These are phyloP conservation scores for Russula foetens DNA, from an alignment of 768 basidiomycete genomes.

Conservation along the genomic window DNA sequence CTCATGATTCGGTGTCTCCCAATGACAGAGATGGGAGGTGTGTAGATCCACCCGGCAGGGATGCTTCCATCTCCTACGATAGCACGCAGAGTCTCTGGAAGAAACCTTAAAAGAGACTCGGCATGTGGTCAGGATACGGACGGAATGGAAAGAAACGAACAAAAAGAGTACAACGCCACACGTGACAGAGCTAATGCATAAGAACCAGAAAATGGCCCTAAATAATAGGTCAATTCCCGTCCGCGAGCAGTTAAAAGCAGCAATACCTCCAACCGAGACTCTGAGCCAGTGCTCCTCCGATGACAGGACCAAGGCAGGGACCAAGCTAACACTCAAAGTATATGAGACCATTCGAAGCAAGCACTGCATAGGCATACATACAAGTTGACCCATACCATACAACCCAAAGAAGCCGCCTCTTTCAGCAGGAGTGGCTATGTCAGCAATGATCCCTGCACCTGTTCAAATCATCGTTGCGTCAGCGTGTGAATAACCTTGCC, in stretches of 20 bases:
- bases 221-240: not conserved
- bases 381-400: constrained; percentile 59
- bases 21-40: constrained; percentile 28
- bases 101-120: constrained; percentile 25
- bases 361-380: constrained; percentile 27
- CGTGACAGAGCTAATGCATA: constrained; percentile 29
- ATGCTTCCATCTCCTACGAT: constrained; percentile 38
- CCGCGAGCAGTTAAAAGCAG: not conserved
- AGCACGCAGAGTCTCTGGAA: constrained; percentile 42
- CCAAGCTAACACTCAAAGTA: constrained; percentile 22
- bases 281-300: constrained; percentile 39
- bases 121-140: not conserved
- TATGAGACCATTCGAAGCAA: not conserved
- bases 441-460: constrained; percentile 73
- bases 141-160: constrained; percentile 18
- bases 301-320: constrained; percentile 33
- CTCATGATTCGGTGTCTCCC: constrained; percentile 17
- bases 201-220: constrained; percentile 38
- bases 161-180: constrained; percentile 32
- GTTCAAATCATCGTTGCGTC: not conserved
- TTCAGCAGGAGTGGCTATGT: constrained; percentile 66
- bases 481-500: not conserved
- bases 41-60: constrained; percentile 26
- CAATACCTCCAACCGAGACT: constrained; percentile 27
- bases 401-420: constrained; percentile 68